A percentile compares a stretch with the other conserved stretches of the same genome.
phyloP scores from a whole-genome alignment of 225 moss, liverwort and hornwort genomes.

The Rhytidiadelphus loreus region DNA sequence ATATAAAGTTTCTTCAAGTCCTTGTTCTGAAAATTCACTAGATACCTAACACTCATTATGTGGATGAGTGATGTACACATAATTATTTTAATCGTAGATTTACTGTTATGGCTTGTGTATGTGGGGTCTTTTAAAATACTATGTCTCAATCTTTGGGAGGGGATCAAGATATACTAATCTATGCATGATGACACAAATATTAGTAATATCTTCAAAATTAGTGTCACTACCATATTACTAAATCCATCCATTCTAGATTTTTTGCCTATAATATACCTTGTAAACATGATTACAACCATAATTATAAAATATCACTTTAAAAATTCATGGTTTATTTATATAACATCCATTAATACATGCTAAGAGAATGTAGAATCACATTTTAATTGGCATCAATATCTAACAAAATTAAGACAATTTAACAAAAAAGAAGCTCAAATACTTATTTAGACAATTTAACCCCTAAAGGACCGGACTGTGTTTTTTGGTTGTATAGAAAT shows the following conservation, averaged over 20 bases:
- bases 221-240: neutral
- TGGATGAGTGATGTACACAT: neutral
- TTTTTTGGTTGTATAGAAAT: too few species aligned
- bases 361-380: neutral
- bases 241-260: neutral
- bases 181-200: neutral
- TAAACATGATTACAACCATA: neutral
- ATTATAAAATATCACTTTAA: neutral
- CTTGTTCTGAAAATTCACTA: neutral
- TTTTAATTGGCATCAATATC: neutral
- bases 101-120: neutral
- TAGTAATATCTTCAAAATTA: neutral
- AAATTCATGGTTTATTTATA: too few species aligned
- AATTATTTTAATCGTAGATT: neutral
- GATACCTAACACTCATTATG: accelerated
- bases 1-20: neutral
- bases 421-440: neutral
- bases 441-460: neutral
- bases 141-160: neutral
- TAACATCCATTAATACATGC: neutral
- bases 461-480: too few species aligned
- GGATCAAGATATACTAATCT: too few species aligned
- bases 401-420: neutral
- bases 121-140: neutral
- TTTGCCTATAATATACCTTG: neutral